Evolutionary conservation across 768 basidiomycete species (phyloP), one percentile per base, ranked within the genome.

Genomic region (Rhodotorula taiwanensis): DNA sequence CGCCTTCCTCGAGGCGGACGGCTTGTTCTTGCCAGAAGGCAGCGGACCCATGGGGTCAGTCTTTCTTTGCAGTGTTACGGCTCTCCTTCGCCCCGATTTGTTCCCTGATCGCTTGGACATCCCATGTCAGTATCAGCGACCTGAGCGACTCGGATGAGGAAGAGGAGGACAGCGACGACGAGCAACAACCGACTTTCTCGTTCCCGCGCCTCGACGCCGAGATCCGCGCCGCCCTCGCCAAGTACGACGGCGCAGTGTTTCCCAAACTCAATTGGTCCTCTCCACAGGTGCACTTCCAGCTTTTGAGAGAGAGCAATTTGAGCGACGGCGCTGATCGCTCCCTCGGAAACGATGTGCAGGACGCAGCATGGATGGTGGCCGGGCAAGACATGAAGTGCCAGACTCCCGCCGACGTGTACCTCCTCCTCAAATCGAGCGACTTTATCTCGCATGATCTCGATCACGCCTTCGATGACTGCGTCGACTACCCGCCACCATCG

Each of bases 211-310:
- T 95, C n/a, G 89, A 92, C 71, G 76, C 78, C 20, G 78, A 78
- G 60, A 93, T 97, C 64, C 78, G 88, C 52, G 74, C 77, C 20
- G 81, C 80, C 39, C 79, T 95, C n/a, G 70, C 77, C 49, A 76
- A 81, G 59, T 92, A 88, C 74, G 73, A 74, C 11, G 87, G 83
- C 5, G 86, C 86, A 10, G 86, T 94, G 33, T 98, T 98, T 74
- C 92, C 93, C 1, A 98, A 98, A 76, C 83, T 98, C 58, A 97
- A 95, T 73, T 95, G 93, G 77, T 89, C 91, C 10, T 86, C 89
- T n/a, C 93, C 93, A 20, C 87, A 86, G 78, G 92, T 87, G 62
- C 60, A 79, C 70, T 43, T 16, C 3, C 28, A 15, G 1, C 20
- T 1, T 6, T n/a, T 47, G 23, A 9, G 3, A 16, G 13, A 14